Base-by-base conservation (phyloP, 2,329 filamentous ascomycete genomes). In the Cordyceps cicadae region DNA sequence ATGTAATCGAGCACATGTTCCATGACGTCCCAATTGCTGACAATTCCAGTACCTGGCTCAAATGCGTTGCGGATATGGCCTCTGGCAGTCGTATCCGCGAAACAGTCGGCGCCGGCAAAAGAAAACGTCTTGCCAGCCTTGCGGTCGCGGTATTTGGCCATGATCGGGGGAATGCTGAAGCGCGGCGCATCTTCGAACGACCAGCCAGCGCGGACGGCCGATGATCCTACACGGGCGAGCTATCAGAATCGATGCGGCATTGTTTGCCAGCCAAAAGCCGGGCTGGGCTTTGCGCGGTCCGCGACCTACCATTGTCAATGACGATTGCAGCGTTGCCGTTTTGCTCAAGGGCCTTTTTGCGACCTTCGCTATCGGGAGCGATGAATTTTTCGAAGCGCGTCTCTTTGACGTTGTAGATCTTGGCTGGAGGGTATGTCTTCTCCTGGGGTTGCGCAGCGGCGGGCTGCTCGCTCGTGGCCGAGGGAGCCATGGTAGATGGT, bases 1-100 rank as follows among this genome's bases (percentile, higher is more conserved):
- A 92, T 83, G 73, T 97, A 97, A 76, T 99, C 94, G 52, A 99
- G 76, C 5, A 97, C 81, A 62, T 93, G 92, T 74, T 99, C 94
- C 85, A 96, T 92, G 39, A 92, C 92, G 74, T 99, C 94, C 92
- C 95, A 99, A 71, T 97, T 97, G 73, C 90, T 92, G 63, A 97
- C 86, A 53, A 99, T 88, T 65, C 92, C 93, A 50, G 88, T 93
- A 26, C 92, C 92, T 2, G 88, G 84, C 72, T 99, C 94, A 68
- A 97, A 97, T 1, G 92, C 88, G 72, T 90, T 89, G 71, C 93
- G 88, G 62, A 96, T 87, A 72, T 97, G 94, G 12, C 92, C 90
- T 61, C 90, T 84, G 24, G 94, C 92, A 1, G 92, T 96, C 29
- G 93, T 94, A 75, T 99, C 94, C 64, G 92, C 88, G 70, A 94